Evolutionary conservation across 192 early-diverging fungal genomes (phyloP), one percentile per base, ranked within the genome.

Genomic region (Backusella luteola): DNA sequence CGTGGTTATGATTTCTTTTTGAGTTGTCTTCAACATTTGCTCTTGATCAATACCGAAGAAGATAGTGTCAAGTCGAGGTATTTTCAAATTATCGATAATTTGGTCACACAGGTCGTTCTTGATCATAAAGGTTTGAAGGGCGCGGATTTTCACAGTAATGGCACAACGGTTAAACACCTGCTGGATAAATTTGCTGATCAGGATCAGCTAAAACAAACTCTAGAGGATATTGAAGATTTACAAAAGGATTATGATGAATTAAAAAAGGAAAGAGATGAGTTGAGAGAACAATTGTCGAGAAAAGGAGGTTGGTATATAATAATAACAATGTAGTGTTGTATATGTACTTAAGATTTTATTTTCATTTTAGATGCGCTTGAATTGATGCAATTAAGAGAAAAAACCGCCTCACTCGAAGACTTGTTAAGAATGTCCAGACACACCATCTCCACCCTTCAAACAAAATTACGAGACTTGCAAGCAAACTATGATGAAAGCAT

Each of bases 151-250:
- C 15, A 19, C 17, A 49, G 19, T 49, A 49, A 49, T 49, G 46
- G 46, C 5, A 84, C 92, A 9, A 89, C 90, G 56, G 92, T 94
- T 9, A 87, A 86, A 21, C 87, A 90, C 14, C 85, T 94, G 7
- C 83, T 93, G 32, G 88, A 89, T 79, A 93, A 92, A 77, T 90
- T 94, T 75, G 91, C 91, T 0, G 92, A 94, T 74, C 92, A 94
- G 82, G 93, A 94, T 74, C 87, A 91, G 75, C 77, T 94, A 8
- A 84, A 92, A 69, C 85, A 88, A 23, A 91, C 92, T 1, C 81
- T 93, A 11, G 86, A 91, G 35, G 93, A 94, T 41, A 83, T 87
- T 11, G 86, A 87, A 26, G 88, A 91, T 35, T 71, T 90, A 56
- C 88, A 89, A 38, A 83, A 89, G 34, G 83, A 90, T 67, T 79